Evolutionary conservation across 73 alveolate species (phyloP).

Genomic region (Paraurostyla sp.): DNA sequence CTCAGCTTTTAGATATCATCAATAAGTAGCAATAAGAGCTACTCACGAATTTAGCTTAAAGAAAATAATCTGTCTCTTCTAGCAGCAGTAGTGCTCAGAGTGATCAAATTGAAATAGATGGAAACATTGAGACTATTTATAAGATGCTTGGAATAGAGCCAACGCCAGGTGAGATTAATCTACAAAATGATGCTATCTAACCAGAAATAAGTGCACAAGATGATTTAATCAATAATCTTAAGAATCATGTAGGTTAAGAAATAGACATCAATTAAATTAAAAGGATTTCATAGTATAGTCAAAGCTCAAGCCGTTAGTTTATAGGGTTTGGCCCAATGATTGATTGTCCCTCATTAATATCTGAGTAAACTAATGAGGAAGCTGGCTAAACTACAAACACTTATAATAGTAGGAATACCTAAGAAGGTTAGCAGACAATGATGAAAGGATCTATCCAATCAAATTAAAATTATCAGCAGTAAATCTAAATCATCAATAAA

Average conservation of each 20-base stretch:
- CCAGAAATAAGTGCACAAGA: too few relatives aligned
- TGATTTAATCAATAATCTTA: not conserved
- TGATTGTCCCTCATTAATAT: conserved; percentile 24
- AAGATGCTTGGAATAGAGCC: conserved; percentile 18
- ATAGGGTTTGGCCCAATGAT: conserved; percentile 39
- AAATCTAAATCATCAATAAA: not conserved
- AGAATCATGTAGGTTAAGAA: conserved; percentile 5
- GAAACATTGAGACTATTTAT: conserved; percentile 25
- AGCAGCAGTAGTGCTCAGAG: not conserved
- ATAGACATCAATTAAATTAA: not conserved
- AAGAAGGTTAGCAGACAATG: too few relatives aligned
- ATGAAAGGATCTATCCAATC: too few relatives aligned
- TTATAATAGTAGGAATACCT: not conserved
- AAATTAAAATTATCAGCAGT: not conserved
- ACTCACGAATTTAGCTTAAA: not conserved
- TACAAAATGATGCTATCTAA: too few relatives aligned
- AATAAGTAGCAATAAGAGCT: conserved; percentile 16
- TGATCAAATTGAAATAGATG: conserved; percentile 27
- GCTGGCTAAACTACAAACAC: not conserved
- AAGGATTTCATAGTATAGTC: not conserved
- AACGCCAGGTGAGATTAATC: too few relatives aligned
- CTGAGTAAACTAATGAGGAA: conserved; percentile 38
- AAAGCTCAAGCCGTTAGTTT: conserved; percentile 11
- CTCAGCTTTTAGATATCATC: not conserved
- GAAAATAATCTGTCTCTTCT: not conserved